A percentile compares a stretch with the other conserved stretches of the same genome.
These are phyloP conservation scores for Apiospora marii DNA, from an alignment of 2,329 filamentous ascomycete genomes.

Conservation along the genomic window DNA sequence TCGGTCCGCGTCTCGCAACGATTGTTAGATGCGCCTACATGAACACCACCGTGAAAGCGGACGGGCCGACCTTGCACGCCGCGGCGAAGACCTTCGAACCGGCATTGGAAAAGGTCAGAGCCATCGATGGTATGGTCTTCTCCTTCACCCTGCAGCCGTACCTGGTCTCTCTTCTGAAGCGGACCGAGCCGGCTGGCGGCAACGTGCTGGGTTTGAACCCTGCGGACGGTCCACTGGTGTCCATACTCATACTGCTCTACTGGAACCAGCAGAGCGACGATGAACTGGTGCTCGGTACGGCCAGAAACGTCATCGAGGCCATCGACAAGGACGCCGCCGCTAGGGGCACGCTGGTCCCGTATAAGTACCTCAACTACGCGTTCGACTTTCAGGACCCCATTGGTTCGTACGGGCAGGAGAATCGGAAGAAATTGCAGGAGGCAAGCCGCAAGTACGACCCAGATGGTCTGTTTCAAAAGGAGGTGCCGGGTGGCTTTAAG, in stretches of 20 bases:
- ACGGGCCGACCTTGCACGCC: background rate
- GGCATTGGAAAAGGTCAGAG: background rate
- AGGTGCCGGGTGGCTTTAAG: constrained; percentile 52
- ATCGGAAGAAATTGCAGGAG: constrained; percentile 43
- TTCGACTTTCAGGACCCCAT: constrained; percentile 50
- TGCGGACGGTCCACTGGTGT: background rate
- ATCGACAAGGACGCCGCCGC: constrained; percentile 14
- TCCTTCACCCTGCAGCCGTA: constrained; percentile 21
- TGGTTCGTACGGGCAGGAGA: constrained; percentile 48
- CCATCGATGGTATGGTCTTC: background rate
- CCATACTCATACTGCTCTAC: constrained; percentile 9
- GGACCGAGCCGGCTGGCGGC: background rate
- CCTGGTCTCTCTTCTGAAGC: constrained; percentile 1
- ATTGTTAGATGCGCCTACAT: constrained; percentile 1
- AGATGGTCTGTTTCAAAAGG: constrained; percentile 44
- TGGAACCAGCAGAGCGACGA: constrained; percentile 17
- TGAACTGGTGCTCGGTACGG: background rate
- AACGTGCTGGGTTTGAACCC: constrained; percentile 20
- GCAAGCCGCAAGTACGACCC: constrained; percentile 49
- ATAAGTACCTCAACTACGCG: constrained; percentile 53
- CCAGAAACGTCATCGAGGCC: background rate
- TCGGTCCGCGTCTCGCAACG: background rate
- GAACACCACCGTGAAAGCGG: constrained; percentile 4
- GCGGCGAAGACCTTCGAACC: background rate
- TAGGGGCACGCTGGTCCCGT: background rate